These are phyloP conservation scores for Saururus chinensis DNA, from an alignment of 164 flowering plant species.

Conservation along the genomic window DNA sequence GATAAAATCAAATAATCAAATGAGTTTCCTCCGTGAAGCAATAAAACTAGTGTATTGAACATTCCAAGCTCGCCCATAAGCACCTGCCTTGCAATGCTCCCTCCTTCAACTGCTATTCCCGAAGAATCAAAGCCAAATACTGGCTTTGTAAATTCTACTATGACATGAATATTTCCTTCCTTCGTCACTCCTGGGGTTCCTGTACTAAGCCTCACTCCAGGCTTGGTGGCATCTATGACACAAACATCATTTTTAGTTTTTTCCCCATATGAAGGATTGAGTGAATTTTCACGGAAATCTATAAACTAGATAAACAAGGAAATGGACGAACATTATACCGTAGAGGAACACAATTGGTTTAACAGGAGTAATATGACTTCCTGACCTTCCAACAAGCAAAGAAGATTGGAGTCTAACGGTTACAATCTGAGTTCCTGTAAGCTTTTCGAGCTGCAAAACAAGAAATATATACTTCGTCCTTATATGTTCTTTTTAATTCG, in stretches of 20 bases:
- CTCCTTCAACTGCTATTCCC: conserved; percentile 33
- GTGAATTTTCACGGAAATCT: not conserved
- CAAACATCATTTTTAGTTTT: not conserved
- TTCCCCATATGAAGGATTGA: not conserved
- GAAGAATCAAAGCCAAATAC: conserved; percentile 48
- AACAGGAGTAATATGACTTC: conserved; percentile 30
- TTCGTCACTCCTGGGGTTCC: conserved; percentile 25
- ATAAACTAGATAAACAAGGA: not conserved
- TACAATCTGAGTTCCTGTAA: conserved; percentile 27
- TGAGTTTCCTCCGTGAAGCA: too few relatives aligned
- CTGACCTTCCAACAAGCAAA: conserved; percentile 31
- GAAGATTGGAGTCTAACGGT: conserved; percentile 28
- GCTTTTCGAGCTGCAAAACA: conserved; percentile 33
- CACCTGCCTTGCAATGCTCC: conserved; percentile 64
- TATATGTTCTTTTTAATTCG: too few relatives aligned
- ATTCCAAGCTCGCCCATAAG: conserved; percentile 13
- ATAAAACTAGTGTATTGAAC: not conserved
- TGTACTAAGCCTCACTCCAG: conserved; percentile 29
- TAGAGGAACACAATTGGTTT: conserved; percentile 33
- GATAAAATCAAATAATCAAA: not conserved
- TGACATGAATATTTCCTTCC: conserved; percentile 26
- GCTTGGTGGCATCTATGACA: conserved; percentile 34
- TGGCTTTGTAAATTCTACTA: conserved; percentile 49
- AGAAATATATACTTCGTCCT: not conserved
- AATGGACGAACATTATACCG: conserved; percentile 21